Evolutionary conservation across 495 filamentous ascomycete genomes (phyloP).

Genomic region (Trichoderma orchidacearum): DNA sequence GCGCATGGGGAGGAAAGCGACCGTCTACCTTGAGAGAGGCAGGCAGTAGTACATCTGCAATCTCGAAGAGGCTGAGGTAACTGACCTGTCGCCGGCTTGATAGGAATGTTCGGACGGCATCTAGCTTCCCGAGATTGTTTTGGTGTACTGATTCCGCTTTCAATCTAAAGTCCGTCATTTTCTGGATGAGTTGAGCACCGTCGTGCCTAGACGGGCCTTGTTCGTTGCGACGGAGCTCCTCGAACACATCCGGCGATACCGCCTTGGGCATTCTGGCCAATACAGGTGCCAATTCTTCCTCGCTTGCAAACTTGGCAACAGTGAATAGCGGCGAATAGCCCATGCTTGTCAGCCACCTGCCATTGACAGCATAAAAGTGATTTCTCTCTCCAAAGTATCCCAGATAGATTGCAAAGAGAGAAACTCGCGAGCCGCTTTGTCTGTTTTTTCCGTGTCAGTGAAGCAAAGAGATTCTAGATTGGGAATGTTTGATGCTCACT

Average conservation of each 20-base stretch:
- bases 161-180: slow-evolving; percentile 37
- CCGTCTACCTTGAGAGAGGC: slow-evolving; percentile 29
- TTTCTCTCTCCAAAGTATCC: slow-evolving; percentile 43
- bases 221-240: slow-evolving; percentile 25
- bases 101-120: slow-evolving; percentile 24
- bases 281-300: slow-evolving; percentile 42
- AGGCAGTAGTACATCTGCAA: slow-evolving; percentile 38
- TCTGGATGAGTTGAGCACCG: slow-evolving; percentile 31
- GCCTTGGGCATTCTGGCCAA: slow-evolving; percentile 45
- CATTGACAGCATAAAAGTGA: slow-evolving; percentile 62
- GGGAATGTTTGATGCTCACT: slow-evolving; percentile 19
- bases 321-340: slow-evolving; percentile 39
- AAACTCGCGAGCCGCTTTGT: slow-evolving; percentile 18
- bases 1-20: slow-evolving; percentile 32
- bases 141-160: slow-evolving; percentile 38
- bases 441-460: slow-evolving; percentile 13
- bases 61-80: slow-evolving; percentile 47
- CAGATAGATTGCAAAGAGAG: slow-evolving; percentile 53
- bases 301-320: slow-evolving; percentile 48
- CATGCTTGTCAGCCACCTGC: slow-evolving; percentile 53
- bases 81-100: slow-evolving; percentile 32
- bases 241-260: slow-evolving; percentile 9
- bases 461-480: too few species aligned
- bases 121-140: slow-evolving; percentile 34
- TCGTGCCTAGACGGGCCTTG: slow-evolving; percentile 39